Base-by-base conservation (phyloP, 2,329 filamentous ascomycete genomes). In the Diplocarpon mali region DNA sequence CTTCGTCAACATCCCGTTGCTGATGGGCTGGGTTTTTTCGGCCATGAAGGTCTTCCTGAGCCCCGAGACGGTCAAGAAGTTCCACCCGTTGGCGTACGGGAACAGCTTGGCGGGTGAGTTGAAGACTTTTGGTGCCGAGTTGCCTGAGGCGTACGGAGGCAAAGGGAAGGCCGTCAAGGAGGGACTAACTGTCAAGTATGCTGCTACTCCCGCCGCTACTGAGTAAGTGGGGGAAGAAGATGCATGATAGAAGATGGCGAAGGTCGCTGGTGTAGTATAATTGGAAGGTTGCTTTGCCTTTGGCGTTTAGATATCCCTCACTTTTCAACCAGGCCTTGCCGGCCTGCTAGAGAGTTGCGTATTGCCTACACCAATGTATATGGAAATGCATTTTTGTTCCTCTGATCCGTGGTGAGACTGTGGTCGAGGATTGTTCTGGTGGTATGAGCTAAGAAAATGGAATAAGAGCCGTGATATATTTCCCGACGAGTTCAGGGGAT, bases 11-110 rank as follows among this genome's bases (percentile, higher is more conserved):
- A 50, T 95, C 5, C 90, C 90, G 0, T 66, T 80, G 45, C 72
- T 95, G 58, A 95, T 95, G 89, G 85, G 86, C 45, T 95, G 89
- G 72, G 75, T 88, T 61, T 88, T 84, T 62, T 69, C 71, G 15
- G 73, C 81, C 43, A 81, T 88, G 69, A 88, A 87, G 69, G 65
- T 85, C 14, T 82, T 89, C 62, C 69, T 88, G 35, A 78, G 80
- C 27, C 71, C 78, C 40, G 81, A 83, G 59, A 88, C 84, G 1
- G 72, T 83, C 53, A 81, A 81, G 67, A 88, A 88, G 62, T 86
- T 88, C 66, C 82, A 86, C 58, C 83, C 83, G 37, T 78, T 89
- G 67, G 72, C 74, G 51, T 85, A 83, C 56, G 88, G 89, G 16
- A 75, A 68, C 35, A 77, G 76, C 45, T 69, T 95, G 40, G 78